Evolutionary conservation across 768 basidiomycete genomes (phyloP), one percentile per base, ranked within the genome.

Genomic region (Grammothele lineata): DNA sequence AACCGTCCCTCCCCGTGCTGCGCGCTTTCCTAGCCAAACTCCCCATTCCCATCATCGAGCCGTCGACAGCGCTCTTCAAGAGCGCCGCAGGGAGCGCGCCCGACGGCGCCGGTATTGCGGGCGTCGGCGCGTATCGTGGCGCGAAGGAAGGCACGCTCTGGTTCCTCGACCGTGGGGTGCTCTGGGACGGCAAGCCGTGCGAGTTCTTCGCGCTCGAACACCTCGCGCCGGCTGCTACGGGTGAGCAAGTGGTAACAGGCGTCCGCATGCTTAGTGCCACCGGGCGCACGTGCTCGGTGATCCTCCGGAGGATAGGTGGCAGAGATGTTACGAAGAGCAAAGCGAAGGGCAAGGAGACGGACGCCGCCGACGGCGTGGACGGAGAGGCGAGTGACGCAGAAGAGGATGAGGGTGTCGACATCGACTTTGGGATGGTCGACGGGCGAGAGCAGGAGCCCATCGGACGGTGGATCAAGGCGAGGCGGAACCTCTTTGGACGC

Each of bases 121-220:
- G 84, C 0, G 66, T 86, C 21, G 78, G 85, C 45, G 85, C 84
- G 5, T 82, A 85, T 62, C 76, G 81, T 24, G 76, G 76, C n/a
- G 85, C 86, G 1, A 88, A 87, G 59, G 62, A 72, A 2, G 85
- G 85, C 1, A 82, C 73, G 37, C 66, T 90, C 33, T 86, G 86
- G 82, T 90, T 89, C 70, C 69, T 83, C 37, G 65, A 72, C 33
- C 68, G 70, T 19, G 87, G 86, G 5, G 72, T 90, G 14, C 71
- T 90, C 7, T 85, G 83, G 77, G 85, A 87, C 59, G 78, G 76
- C 58, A 85, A 84, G 53, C 85, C 85, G 2, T 87, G 83, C 57
- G 83, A 87, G 54, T 89, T 86, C 57, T 89, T 87, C 81, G 66
- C 80, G 3, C 64, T 84, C 19, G 69, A 72, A 37, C 77, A 83